These are phyloP conservation scores for Grosmannia penicillata DNA, from an alignment of 2,329 filamentous ascomycete genomes.

Conservation along the genomic window DNA sequence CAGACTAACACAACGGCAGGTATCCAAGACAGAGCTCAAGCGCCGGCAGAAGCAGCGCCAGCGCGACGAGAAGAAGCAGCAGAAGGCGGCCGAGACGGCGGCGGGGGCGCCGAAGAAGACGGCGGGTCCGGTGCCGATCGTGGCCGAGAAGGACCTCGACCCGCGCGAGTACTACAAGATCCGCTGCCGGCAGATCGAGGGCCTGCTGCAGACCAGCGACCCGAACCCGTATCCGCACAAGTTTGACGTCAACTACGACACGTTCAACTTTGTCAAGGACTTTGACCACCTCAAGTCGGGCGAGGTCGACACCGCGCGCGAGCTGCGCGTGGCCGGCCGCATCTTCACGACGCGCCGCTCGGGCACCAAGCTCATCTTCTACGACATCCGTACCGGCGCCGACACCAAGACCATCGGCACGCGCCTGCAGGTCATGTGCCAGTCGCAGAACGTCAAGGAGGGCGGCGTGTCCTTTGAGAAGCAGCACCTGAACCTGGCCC, in stretches of 20 bases:
- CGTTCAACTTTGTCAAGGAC: constrained; percentile 64
- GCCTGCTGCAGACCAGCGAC: constrained; percentile 51
- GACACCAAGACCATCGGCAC: constrained; percentile 45
- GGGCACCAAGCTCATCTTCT: constrained; percentile 80
- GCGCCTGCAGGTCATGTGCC: constrained; percentile 84
- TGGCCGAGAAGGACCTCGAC: constrained; percentile 44
- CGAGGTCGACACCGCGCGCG: constrained; percentile 61
- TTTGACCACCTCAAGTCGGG: constrained; percentile 77
- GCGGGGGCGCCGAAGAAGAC: constrained; percentile 36
- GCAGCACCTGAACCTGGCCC: constrained; percentile 77
- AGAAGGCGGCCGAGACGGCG: constrained; percentile 53
- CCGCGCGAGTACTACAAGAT: constrained; percentile 83
- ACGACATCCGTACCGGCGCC: constrained; percentile 56
- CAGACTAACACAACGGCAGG: constrained; percentile 5
- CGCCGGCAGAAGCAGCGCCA: constrained; percentile 85
- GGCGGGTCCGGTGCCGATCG: constrained; percentile 36
- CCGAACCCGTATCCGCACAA: constrained; percentile 87
- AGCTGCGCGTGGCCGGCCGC: constrained; percentile 65
- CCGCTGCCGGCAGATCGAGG: constrained; percentile 65
- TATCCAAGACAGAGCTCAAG: constrained; percentile 84
- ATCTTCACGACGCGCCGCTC: constrained; percentile 79
- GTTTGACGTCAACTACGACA: constrained; percentile 75
- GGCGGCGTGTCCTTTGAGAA: constrained; percentile 49
- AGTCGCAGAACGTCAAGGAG: constrained; percentile 62
- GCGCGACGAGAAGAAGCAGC: constrained; percentile 75